A percentile compares a stretch with the other conserved stretches of the same genome.
These are phyloP conservation scores for Yarrowia yakushimensis DNA, from an alignment of 805 yeast genomes.

Conservation along the genomic window DNA sequence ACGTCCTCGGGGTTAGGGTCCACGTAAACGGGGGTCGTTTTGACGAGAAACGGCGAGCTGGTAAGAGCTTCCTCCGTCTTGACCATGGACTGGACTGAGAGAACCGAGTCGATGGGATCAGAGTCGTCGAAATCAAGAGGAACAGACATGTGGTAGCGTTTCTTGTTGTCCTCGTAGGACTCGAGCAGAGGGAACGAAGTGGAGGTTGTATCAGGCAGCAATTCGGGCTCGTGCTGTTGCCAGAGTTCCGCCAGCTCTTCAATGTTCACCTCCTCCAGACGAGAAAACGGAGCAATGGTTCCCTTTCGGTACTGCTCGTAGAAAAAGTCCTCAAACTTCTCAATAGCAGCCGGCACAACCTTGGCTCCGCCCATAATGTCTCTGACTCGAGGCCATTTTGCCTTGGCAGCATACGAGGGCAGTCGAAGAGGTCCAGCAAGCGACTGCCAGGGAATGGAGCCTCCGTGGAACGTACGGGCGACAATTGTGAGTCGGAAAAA, in stretches of 20 bases:
- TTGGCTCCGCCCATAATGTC: constrained; percentile 57
- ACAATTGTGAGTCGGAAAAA: constrained; percentile 65
- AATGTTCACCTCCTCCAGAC: constrained; percentile 48
- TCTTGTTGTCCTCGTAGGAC: constrained; percentile 44
- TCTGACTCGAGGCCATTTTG: constrained; percentile 69
- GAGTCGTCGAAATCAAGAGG: constrained; percentile 1
- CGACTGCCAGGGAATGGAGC: constrained; percentile 36
- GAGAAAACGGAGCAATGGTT: constrained; percentile 38
- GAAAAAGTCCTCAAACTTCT: constrained; percentile 65
- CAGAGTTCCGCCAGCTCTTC: constrained; percentile 58
- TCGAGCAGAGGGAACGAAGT: constrained; percentile 27
- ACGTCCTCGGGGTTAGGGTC: neutral
- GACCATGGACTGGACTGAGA: constrained; percentile 5
- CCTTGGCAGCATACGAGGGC: constrained; percentile 46
- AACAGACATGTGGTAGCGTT: constrained; percentile 37
- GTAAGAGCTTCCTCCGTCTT: constrained; percentile 41
- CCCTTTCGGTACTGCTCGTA: constrained; percentile 57
- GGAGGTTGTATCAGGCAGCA: constrained; percentile 31
- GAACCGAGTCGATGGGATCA: neutral
- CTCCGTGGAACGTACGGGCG: constrained; percentile 49
- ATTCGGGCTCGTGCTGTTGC: constrained; percentile 50
- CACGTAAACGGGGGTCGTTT: constrained; percentile 31
- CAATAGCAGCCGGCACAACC: constrained; percentile 52
- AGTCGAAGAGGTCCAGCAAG: constrained; percentile 34
- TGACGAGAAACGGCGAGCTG: constrained; percentile 64